phyloP scores from a whole-genome alignment of 2,329 filamentous ascomycete species.

The Drechslerella dactyloides region DNA sequence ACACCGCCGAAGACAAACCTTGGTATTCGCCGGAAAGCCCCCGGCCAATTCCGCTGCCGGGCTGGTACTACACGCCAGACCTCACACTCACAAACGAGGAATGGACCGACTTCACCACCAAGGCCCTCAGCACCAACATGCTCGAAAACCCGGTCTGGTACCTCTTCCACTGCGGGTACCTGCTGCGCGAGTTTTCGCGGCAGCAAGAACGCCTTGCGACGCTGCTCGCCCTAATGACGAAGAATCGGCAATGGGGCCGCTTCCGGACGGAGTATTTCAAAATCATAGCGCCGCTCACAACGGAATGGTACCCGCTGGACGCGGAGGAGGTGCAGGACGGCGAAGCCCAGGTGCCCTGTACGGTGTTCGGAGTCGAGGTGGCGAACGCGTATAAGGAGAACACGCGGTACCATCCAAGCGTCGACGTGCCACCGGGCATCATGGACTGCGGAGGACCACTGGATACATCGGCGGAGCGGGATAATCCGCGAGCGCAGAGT shows the following conservation, averaged over 20 bases:
- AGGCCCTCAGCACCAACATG: neutral
- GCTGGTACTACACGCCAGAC: neutral
- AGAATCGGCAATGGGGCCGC: constrained; percentile 6
- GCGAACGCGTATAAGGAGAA: constrained; percentile 17
- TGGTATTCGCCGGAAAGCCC: neutral
- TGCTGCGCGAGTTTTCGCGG: constrained; percentile 25
- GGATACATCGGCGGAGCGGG: constrained; percentile 17
- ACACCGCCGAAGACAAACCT: neutral
- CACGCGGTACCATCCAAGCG: neutral
- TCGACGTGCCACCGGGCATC: constrained; percentile 20
- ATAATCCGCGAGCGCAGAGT: constrained; percentile 6
- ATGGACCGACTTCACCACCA: constrained; percentile 4
- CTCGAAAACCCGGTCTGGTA: constrained; percentile 33
- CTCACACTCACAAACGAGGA: neutral
- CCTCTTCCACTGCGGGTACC: constrained; percentile 19
- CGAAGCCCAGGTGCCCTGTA: neutral
- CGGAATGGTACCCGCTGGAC: constrained; percentile 21
- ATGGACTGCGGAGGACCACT: constrained; percentile 29
- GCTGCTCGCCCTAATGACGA: constrained; percentile 3
- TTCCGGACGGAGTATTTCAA: constrained; percentile 23
- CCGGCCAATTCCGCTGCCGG: neutral
- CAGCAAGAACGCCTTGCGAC: constrained; percentile 20
- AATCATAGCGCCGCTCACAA: constrained; percentile 17
- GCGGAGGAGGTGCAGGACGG: neutral
- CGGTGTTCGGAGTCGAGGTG: neutral